A percentile compares a stretch with the other conserved stretches of the same genome.
phyloP scores from a whole-genome alignment of 2,329 filamentous ascomycete genomes.

The Conoideocrella luteorostrata region DNA sequence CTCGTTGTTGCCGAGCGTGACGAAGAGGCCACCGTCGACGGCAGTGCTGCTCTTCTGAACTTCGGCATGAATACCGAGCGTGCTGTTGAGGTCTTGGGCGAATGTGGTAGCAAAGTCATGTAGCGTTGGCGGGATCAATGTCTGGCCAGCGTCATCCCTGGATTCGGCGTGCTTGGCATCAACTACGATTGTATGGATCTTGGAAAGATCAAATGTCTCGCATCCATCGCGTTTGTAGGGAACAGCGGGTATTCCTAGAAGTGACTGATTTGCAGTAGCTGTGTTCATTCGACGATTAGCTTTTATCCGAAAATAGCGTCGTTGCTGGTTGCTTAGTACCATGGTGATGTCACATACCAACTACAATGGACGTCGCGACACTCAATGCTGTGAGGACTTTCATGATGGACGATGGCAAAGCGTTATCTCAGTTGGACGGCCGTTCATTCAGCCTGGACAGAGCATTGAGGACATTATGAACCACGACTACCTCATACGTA shows the following conservation, averaged over 20 bases:
- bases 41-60: not conserved
- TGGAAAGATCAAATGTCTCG: not conserved
- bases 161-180: not conserved
- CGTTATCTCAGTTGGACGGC: not conserved
- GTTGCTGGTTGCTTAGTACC: not conserved
- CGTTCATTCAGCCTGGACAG: not conserved
- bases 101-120: constrained; percentile 1
- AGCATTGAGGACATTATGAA: not conserved
- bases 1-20: constrained; percentile 36
- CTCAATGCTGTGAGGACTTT: not conserved
- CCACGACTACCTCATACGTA: not conserved
- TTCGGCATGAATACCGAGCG: not conserved
- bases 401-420: not conserved
- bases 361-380: not conserved
- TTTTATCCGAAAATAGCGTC: too few species aligned
- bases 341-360: not conserved
- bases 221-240: not conserved
- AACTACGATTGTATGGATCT: not conserved
- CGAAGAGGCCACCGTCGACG: constrained; percentile 28
- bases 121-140: constrained; percentile 4
- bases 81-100: not conserved
- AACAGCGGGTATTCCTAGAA: not conserved
- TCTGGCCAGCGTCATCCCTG: not conserved
- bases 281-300: not conserved
- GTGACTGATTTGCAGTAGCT: not conserved